A percentile compares a stretch with the other conserved stretches of the same genome.
These are phyloP conservation scores for Anthostomella pinea DNA, from an alignment of 2,329 filamentous ascomycete species.

Conservation along the genomic window DNA sequence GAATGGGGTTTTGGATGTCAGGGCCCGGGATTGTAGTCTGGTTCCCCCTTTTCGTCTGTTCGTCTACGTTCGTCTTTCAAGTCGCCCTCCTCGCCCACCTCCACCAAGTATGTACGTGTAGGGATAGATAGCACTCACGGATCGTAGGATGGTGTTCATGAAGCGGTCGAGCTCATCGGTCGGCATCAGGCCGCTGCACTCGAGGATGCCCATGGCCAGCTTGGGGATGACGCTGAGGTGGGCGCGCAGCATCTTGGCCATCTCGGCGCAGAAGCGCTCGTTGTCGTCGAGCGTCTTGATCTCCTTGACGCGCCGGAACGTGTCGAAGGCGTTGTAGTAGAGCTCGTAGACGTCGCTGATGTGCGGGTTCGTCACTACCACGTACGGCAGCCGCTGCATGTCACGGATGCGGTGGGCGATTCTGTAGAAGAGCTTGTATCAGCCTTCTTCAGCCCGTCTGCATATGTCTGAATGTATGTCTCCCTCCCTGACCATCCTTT, in stretches of 20 bases:
- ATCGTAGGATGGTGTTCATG: slow-evolving; percentile 90
- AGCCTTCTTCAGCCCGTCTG: background rate
- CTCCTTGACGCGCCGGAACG: slow-evolving; percentile 78
- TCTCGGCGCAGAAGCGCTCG: slow-evolving; percentile 76
- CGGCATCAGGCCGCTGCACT: slow-evolving; percentile 81
- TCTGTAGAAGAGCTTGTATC: slow-evolving; percentile 40
- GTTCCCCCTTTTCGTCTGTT: no score
- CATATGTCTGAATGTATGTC: no score
- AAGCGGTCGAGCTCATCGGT: slow-evolving; percentile 83
- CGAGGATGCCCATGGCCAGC: slow-evolving; percentile 88
- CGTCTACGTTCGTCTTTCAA: no score
- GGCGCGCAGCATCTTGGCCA: slow-evolving; percentile 76
- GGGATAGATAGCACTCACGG: slow-evolving; percentile 58
- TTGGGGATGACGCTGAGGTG: slow-evolving; percentile 93
- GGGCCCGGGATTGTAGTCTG: no score
- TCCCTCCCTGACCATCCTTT: no score
- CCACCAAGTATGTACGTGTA: no score
- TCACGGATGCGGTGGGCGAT: slow-evolving; percentile 93
- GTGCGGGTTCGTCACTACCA: slow-evolving; percentile 92
- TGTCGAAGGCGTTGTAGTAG: slow-evolving; percentile 96
- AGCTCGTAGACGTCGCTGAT: slow-evolving; percentile 94
- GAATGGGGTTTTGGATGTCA: no score
- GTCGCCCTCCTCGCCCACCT: no score
- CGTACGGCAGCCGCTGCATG: slow-evolving; percentile 94
- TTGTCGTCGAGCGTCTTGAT: slow-evolving; percentile 87